A percentile compares a stretch with the other conserved stretches of the same genome.
These are phyloP conservation scores for Jackrogersella minutella DNA, from an alignment of 495 filamentous ascomycete species.

Conservation along the genomic window DNA sequence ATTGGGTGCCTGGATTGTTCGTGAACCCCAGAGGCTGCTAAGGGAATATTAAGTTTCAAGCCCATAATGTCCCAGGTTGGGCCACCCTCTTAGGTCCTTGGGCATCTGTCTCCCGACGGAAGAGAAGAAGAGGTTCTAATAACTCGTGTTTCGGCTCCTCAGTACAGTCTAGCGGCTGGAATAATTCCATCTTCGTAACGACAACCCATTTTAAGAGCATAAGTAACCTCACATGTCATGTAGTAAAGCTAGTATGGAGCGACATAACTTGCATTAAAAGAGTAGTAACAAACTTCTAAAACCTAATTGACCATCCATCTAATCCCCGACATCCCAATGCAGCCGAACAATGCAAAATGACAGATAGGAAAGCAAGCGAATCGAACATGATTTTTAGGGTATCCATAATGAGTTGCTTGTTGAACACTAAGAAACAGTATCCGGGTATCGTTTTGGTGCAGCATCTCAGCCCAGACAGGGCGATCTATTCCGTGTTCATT, in stretches of 20 bases:
- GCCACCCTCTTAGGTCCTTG: too few species aligned
- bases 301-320: background rate
- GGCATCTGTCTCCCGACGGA: too few species aligned
- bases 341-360: slow-evolving; percentile 4
- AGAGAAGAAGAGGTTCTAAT: too few species aligned
- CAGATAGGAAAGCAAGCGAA: slow-evolving; percentile 5
- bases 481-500: background rate
- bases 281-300: slow-evolving; percentile 3
- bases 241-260: background rate
- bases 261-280: background rate
- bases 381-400: slow-evolving; percentile 1
- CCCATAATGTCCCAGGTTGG: too few species aligned
- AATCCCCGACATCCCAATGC: slow-evolving; percentile 9
- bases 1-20: background rate
- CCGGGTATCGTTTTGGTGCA: slow-evolving; percentile 9
- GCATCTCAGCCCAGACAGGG: background rate
- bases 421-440: background rate
- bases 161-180: too few species aligned
- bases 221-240: too few species aligned
- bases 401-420: slow-evolving; percentile 8
- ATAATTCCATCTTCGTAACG: too few species aligned
- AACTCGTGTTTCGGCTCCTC: too few species aligned
- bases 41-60: background rate
- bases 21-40: too few species aligned
- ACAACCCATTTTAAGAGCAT: too few species aligned